phyloP scores from a whole-genome alignment of 371 early-diverging fungal species.

The Choanephora cucurbitarum region DNA sequence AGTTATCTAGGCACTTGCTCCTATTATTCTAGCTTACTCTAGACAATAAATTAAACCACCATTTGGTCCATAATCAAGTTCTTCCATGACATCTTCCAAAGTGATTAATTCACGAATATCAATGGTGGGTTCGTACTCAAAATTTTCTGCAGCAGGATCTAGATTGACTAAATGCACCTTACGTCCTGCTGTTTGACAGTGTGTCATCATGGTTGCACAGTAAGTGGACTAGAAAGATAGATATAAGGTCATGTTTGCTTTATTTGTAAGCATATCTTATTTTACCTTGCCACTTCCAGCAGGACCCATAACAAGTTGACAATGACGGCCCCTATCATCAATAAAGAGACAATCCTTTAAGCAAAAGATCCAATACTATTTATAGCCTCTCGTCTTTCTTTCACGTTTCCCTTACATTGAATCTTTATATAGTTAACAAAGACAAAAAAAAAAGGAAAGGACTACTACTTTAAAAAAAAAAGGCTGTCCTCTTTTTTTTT shows the following conservation, averaged over 20 bases:
- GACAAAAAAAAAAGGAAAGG: too few species aligned
- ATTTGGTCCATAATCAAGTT: slow-evolving; percentile 97
- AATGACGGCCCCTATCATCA: slow-evolving; percentile 74
- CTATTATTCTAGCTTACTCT: too few species aligned
- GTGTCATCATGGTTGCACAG: slow-evolving; percentile 92
- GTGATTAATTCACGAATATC: slow-evolving; percentile 96
- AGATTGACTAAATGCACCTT: slow-evolving; percentile 94
- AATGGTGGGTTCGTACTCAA: slow-evolving; percentile 89
- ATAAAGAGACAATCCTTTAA: background rate
- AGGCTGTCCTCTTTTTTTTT: too few species aligned
- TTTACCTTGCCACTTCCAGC: slow-evolving; percentile 93
- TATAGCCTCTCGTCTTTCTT: too few species aligned
- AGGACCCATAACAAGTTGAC: slow-evolving; percentile 98
- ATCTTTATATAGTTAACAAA: too few species aligned
- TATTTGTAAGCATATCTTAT: slow-evolving; percentile 1
- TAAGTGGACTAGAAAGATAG: slow-evolving; percentile 81
- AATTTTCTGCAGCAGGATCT: slow-evolving; percentile 97
- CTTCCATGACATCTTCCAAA: slow-evolving; percentile 98
- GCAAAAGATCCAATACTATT: too few species aligned
- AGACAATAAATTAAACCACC: slow-evolving; percentile 98
- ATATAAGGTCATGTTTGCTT: background rate
- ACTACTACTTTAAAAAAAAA: too few species aligned
- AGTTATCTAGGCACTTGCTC: too few species aligned
- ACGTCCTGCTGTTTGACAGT: slow-evolving; percentile 81
- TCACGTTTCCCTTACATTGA: too few species aligned